Base-by-base conservation (phyloP, 768 basidiomycete genomes). In the Peribolospora kevripleyi region DNA sequence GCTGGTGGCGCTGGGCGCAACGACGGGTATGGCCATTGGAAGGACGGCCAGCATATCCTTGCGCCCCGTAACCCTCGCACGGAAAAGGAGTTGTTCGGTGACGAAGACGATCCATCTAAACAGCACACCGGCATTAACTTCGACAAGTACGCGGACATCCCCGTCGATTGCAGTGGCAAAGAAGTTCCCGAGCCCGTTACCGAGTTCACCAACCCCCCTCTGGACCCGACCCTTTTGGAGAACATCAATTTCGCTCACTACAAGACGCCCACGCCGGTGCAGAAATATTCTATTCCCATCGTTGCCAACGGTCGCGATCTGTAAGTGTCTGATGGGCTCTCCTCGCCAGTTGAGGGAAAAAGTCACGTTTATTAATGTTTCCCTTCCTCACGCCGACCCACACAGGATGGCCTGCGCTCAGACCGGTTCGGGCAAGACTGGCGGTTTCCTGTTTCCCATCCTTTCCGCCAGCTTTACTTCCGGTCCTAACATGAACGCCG, bases 391-490 rank as follows among this genome's bases (percentile, higher is more conserved):
- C 52, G 58, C 55, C 39, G 84, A 87, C 70, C 73, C 87, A 25
- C 25, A 1, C 25, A 25, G 25, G 70, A 90, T 91, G 86, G 86
- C 86, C 60, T 90, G 86, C 68, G 86, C 86, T 63, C 72, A 97
- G 83, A 98, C 93, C 64, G 93, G 93, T 72, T 98, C 93, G 68
- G 93, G 93, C 59, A 98, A 97, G 74, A 97, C 93, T 45, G 93
- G 77, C 61, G 93, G 93, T 65, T 98, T 98, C 77, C 76, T 98
- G 59, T 98, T 98, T 76, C 93, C 93, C 55, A 97, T 98, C 65
- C 77, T 98, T 59, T 93, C 88, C 41, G 82, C 88, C 13, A 82
- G 85, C 46, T 98, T 93, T 71, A 59, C 75, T 48, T 72, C 75
- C 59, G 93, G 93, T 42, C 93, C 93, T 58, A 71, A 74, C 58